Evolutionary conservation across 225 moss, liverwort and hornwort genomes (phyloP).

Genomic region (Ulota crispa): DNA sequence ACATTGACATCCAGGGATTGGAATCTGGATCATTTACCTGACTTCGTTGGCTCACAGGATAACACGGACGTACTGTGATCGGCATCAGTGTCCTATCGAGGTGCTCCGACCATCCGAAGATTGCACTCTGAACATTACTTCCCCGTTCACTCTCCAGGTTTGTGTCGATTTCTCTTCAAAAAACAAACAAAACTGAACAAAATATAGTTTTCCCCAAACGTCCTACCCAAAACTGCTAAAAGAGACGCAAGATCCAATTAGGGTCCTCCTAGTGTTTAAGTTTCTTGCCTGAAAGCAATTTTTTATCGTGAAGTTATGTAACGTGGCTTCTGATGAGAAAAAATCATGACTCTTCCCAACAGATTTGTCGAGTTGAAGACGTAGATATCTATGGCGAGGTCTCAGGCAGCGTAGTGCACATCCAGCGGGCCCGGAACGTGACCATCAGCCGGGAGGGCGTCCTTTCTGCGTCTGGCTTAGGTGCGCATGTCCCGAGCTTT

Average conservation of each 20-base stretch:
- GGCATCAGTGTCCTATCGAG: conserved; percentile 74
- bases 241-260: neutral
- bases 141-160: conserved; percentile 98
- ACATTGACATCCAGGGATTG: neutral
- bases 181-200: neutral
- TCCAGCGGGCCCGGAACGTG: conserved; percentile 74
- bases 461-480: conserved; percentile 87
- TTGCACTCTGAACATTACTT: conserved; percentile 75
- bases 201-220: no score
- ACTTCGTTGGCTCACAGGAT: conserved; percentile 51
- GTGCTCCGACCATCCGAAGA: conserved; percentile 83
- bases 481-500: conserved; percentile 34
- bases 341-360: conserved; percentile 17
- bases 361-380: conserved; percentile 96
- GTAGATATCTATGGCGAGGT: conserved; percentile 68
- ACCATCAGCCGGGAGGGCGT: conserved; percentile 56
- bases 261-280: neutral
- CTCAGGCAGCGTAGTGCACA: conserved; percentile 78
- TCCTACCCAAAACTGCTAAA: neutral
- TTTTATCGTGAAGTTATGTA: neutral
- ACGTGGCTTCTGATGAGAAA: conserved; percentile 6
- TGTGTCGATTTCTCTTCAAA: conserved; percentile 6
- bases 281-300: neutral
- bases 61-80: conserved; percentile 54
- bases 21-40: neutral